These are phyloP conservation scores for Amanita pseudoporphyria DNA, from an alignment of 768 basidiomycete species.

Conservation along the genomic window DNA sequence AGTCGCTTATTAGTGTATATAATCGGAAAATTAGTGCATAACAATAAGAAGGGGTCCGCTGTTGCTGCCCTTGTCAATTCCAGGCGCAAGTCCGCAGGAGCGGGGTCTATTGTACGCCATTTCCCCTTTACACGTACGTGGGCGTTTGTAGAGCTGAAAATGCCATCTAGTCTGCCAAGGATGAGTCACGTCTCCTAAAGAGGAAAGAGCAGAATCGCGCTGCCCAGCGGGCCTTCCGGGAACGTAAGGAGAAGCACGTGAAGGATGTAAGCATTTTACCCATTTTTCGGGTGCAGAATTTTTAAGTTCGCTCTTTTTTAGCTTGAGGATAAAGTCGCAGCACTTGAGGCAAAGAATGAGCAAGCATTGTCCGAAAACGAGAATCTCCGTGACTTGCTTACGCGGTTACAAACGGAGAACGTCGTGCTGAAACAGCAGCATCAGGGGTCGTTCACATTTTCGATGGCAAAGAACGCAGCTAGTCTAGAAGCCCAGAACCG, in stretches of 20 bases:
- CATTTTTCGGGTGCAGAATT: conserved; percentile 1
- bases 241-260: conserved; percentile 95
- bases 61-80: conserved; percentile 14
- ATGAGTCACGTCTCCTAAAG: conserved; percentile 70
- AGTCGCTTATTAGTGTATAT: neutral
- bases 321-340: conserved; percentile 88
- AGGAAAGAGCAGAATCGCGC: conserved; percentile 97
- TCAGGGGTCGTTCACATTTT: conserved; percentile 62
- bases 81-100: conserved; percentile 27
- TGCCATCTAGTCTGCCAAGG: conserved; percentile 32
- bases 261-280: conserved; percentile 64
- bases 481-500: conserved; percentile 9
- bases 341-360: conserved; percentile 77
- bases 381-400: conserved; percentile 78
- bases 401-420: conserved; percentile 83
- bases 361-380: conserved; percentile 70
- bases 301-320: conserved; percentile 23
- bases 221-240: conserved; percentile 94
- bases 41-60: conserved; percentile 19
- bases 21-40: conserved; percentile 10
- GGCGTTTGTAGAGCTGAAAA: conserved; percentile 1
- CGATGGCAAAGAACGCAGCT: conserved; percentile 41
- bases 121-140: neutral
- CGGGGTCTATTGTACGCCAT: conserved; percentile 16
- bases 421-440: conserved; percentile 51